Evolutionary conservation across 345 rosid genomes (phyloP), one percentile per base, ranked within the genome.

Genomic region (Noccaea bulbosa): DNA sequence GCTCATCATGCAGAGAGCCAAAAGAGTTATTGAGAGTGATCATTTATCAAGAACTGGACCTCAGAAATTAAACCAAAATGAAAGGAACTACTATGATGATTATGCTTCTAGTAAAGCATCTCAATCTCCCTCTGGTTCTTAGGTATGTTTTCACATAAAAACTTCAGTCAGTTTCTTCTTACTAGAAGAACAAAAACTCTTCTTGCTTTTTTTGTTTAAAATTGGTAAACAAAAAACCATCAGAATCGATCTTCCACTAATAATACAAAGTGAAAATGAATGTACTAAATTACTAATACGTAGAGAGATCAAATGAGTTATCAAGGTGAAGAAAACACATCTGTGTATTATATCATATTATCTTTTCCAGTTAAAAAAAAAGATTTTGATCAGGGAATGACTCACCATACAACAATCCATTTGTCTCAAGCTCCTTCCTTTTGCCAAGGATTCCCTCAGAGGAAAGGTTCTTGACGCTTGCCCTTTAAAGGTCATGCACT

Each of bases 361-460:
- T 41, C 14, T 6, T 6, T 40, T 39, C 39, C 9, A 12, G 2
- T 9, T 16, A 3, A 44, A 24, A 2, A 32, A 50, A 24, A 44
- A n/a, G 27, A 48, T 17, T 39, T 52, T 5, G 48, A 27, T 38
- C 20, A 62, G 54, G 75, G 39, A 57, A 76, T 37, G 62, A 81
- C 94, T 84, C 82, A 90, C 97, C 94, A 80, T 73, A 81, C 56
- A 79, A 48, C 56, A 83, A 76, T 52, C 94, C 94, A 72, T 90
- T 88, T 48, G 81, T 72, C 63, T 83, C 88, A 11, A 37, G 58
- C 40, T 79, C 86, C 82, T 85, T 88, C 40, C 97, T 77, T 66
- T 88, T 88, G 83, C 79, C 80, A 64, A 57, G 75, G 71, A 73
- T 78, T 67, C 61, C 84, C 71, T 80, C 77, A 24, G 50, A 5